Evolutionary conservation across 306 rosid species (phyloP).

Genomic region (Sechiopsis laciniata): DNA sequence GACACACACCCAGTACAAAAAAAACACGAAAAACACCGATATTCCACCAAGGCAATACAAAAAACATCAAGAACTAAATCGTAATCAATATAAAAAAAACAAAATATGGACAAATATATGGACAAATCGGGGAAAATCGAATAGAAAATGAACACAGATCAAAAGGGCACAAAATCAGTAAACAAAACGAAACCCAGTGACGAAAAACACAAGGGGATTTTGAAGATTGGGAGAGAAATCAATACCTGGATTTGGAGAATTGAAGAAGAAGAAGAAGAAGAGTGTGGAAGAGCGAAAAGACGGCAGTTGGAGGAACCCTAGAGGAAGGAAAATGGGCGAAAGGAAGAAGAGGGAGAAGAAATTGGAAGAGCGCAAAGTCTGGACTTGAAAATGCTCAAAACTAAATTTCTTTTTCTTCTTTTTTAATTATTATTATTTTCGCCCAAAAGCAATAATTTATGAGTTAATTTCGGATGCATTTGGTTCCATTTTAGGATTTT

Average conservation of each 20-base stretch:
- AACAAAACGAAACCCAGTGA: not conserved
- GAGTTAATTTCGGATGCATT: not conserved
- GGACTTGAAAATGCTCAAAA: slow-evolving; percentile 20
- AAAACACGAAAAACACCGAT: not conserved
- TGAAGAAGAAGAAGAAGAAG: not conserved
- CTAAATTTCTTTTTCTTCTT: not conserved
- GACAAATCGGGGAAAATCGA: not conserved
- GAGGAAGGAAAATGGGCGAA: not conserved
- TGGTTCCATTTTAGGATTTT: slow-evolving; percentile 8
- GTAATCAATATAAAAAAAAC: not conserved
- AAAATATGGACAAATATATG: too few species aligned
- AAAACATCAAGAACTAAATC: not conserved
- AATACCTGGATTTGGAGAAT: slow-evolving; percentile 8
- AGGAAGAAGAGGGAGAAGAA: slow-evolving; percentile 7
- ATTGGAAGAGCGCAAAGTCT: slow-evolving; percentile 17
- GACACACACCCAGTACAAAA: slow-evolving; percentile 1
- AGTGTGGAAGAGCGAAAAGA: not conserved
- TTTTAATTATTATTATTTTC: not conserved
- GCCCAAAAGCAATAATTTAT: not conserved
- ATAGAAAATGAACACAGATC: slow-evolving; percentile 12
- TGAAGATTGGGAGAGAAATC: not conserved
- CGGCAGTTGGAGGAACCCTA: slow-evolving; percentile 12
- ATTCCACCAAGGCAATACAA: not conserved
- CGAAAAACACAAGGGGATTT: not conserved
- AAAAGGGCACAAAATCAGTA: slow-evolving; percentile 2